Percentiles rank a stretch among this genome's conserved stretches.
Evolutionary conservation across 2,329 filamentous ascomycete species (phyloP).

Genomic region (Pezizomycotina sp.): DNA sequence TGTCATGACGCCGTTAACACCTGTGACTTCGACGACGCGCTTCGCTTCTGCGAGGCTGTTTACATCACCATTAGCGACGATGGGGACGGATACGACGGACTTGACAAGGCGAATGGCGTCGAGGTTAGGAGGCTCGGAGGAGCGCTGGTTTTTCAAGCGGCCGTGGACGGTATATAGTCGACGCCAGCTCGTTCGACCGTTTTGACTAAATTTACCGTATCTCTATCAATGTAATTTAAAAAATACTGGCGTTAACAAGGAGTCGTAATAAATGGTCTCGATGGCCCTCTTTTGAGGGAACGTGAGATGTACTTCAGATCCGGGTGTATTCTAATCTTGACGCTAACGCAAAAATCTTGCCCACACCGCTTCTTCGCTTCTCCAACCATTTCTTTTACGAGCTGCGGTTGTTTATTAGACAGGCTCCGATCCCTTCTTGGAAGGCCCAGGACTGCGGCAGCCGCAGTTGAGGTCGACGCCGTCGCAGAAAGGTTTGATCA

Average conservation of each 20-base stretch:
- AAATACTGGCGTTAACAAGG: too few relatives aligned
- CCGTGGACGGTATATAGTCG: constrained; percentile 58
- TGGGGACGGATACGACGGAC: constrained; percentile 38
- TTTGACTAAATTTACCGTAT: constrained; percentile 44
- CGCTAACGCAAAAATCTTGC: constrained; percentile 44
- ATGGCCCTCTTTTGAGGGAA: too few relatives aligned
- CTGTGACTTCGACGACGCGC: constrained; percentile 26
- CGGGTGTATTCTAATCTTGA: constrained; percentile 53
- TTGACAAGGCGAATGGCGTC: constrained; percentile 44
- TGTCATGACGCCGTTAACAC: constrained; percentile 45
- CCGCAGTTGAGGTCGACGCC: constrained; percentile 58
- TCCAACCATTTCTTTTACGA: constrained; percentile 49
- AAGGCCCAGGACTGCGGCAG: constrained; percentile 60
- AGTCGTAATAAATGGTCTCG: too few relatives aligned
- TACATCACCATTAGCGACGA: constrained; percentile 53
- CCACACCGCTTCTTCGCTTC: constrained; percentile 39
- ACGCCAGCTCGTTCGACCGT: constrained; percentile 44
- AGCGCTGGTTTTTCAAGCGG: constrained; percentile 44
- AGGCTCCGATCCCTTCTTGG: constrained; percentile 48
- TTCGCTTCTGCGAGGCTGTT: constrained; percentile 37
- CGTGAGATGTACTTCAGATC: constrained; percentile 41
- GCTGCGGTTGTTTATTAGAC: constrained; percentile 48
- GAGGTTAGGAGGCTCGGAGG: constrained; percentile 43
- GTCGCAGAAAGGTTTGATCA: constrained; percentile 45
- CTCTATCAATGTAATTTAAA: constrained; percentile 14